A percentile compares a stretch with the other conserved stretches of the same genome.
These are phyloP conservation scores for Eucalyptus fibrosa DNA, from an alignment of 345 rosid species.

Conservation along the genomic window DNA sequence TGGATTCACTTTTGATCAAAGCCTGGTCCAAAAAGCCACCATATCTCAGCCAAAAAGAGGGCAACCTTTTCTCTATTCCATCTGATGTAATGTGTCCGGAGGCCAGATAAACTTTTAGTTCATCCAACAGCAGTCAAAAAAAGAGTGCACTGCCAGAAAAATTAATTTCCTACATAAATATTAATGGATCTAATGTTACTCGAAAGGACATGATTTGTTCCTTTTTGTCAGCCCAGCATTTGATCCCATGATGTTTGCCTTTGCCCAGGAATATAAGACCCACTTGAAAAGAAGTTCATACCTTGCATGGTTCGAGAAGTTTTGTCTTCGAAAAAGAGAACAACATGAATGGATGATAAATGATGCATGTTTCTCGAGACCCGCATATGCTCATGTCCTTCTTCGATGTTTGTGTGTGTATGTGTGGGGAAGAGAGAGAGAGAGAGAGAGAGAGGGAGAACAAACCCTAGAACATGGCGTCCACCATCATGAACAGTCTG, in stretches of 20 bases:
- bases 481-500: conserved; percentile 99
- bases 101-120: background rate
- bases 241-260: conserved; percentile 38
- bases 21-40: background rate
- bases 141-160: background rate
- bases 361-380: conserved; percentile 12
- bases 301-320: background rate
- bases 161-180: background rate
- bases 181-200: background rate
- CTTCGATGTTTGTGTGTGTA: background rate
- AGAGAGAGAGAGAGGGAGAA: conserved; percentile 6
- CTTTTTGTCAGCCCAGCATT: conserved; percentile 8
- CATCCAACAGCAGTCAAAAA: background rate
- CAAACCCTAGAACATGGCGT: conserved; percentile 98
- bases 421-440: background rate
- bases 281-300: background rate
- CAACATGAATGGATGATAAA: background rate
- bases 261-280: conserved; percentile 3
- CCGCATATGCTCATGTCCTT: background rate
- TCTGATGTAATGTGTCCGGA: background rate
- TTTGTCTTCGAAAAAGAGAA: background rate
- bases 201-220: background rate
- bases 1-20: background rate
- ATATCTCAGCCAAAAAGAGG: background rate
- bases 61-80: background rate